Base-by-base conservation (phyloP, 345 rosid species). In the Rhizophora apiculata region DNA sequence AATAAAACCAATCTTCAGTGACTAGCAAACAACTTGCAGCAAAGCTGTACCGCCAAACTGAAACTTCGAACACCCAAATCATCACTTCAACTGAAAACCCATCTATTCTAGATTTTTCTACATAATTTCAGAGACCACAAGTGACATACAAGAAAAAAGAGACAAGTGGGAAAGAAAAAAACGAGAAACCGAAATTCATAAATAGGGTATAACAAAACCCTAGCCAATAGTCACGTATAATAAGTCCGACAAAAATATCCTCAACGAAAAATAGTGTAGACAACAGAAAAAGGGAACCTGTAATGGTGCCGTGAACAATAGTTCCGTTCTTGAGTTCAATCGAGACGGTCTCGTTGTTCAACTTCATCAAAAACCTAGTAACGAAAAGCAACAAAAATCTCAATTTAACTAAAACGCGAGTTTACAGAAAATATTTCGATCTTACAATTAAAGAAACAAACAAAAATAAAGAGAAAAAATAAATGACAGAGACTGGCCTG, bases 291-390 rank as follows among this genome's bases (percentile, higher is more conserved):
- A 59, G 71, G 55, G 0, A 70, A 92, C 99, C 99, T 82, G 92
- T 92, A 74, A 95, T 88, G 71, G 97, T 95, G 34, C 99, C 97
- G 63, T 95, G 93, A 64, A 92, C 99, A 21, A 90, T 82, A 53
- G 96, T 92, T 71, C 96, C 97, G 30, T 95, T 95, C 85, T 95
- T 90, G 75, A 95, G 92, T 83, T 95, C 99, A 65, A 95, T 88
- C 68, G 97, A 92, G 9, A 92, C 96, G 57, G 96, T 92, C 79
- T 92, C 99, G 64, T 95, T 95, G 91, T 87, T 95, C 78, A 95
- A 58, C 85, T 95, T 95, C 99, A 95, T 95, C 94, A 95, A 78
- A 78, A 95, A 92, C 96, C 96, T 92, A 77, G 37, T 10, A 32
- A 60, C 51, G 54, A 11, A 58, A 24, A 55, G 3, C 59, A 8